phyloP scores from a whole-genome alignment of 192 early-diverging fungal species.

The Podila epicladia region DNA sequence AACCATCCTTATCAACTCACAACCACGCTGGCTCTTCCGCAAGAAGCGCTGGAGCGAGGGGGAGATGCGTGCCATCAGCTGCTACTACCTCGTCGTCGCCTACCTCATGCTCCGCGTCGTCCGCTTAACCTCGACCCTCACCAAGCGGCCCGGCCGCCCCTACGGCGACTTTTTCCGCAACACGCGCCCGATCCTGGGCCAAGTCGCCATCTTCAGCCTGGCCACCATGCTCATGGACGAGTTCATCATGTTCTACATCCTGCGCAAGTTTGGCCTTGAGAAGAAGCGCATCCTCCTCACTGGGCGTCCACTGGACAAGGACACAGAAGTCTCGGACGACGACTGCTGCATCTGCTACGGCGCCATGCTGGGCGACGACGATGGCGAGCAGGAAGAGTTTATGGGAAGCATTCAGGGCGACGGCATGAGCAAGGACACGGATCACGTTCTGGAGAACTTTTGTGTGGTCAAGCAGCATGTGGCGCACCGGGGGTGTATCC shows the following conservation, averaged over 20 bases:
- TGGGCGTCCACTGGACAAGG: conserved; percentile 35
- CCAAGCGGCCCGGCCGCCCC: conserved; percentile 41
- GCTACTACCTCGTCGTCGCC: conserved; percentile 46
- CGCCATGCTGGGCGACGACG: conserved; percentile 50
- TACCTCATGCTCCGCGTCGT: conserved; percentile 49
- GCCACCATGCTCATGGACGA: conserved; percentile 45
- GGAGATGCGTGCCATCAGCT: conserved; percentile 49
- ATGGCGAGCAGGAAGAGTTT: conserved; percentile 2
- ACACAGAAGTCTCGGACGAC: conserved; percentile 22
- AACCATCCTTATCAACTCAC: conserved; percentile 50
- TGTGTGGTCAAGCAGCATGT: conserved; percentile 48
- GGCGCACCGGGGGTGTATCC: conserved; percentile 43
- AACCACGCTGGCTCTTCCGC: conserved; percentile 50
- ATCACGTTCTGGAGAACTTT: conserved; percentile 49
- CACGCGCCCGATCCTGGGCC: conserved; percentile 38
- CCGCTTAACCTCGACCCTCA: conserved; percentile 31
- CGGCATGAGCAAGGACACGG: conserved; percentile 25
- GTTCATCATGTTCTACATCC: conserved; percentile 52
- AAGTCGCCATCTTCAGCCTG: conserved; percentile 34
- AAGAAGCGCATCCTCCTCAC: conserved; percentile 42
- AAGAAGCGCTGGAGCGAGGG: conserved; percentile 50
- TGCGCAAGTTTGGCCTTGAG: conserved; percentile 50
- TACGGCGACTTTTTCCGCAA: conserved; percentile 51
- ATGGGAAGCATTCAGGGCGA: neutral
- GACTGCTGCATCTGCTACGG: conserved; percentile 53